Percentiles rank a stretch among this genome's conserved stretches.
Evolutionary conservation across 129 eudicot genomes (phyloP).

Genomic region (Pittosporum tobira): DNA sequence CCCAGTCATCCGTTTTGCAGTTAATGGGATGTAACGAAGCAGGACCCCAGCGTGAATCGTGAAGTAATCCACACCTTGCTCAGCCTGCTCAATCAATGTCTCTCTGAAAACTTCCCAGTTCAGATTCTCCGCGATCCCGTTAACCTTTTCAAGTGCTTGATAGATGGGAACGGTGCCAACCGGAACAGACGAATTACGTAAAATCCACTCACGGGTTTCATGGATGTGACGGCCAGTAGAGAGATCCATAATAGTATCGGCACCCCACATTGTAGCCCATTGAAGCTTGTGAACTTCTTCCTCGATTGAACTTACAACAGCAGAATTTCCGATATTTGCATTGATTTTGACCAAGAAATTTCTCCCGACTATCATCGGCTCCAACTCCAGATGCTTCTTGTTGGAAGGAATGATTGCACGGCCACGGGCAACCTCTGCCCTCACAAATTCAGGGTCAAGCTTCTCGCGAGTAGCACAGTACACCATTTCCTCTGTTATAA

Average conservation of each 20-base stretch:
- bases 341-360: slow-evolving; percentile 92
- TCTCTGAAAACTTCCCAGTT: slow-evolving; percentile 93
- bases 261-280: slow-evolving; percentile 99
- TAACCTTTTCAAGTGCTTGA: slow-evolving; percentile 90
- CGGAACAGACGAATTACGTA: slow-evolving; percentile 87
- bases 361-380: slow-evolving; percentile 96
- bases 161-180: slow-evolving; percentile 94
- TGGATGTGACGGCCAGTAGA: slow-evolving; percentile 98
- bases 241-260: slow-evolving; percentile 95
- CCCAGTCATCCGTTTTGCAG: slow-evolving; percentile 97
- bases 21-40: slow-evolving; percentile 81
- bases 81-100: slow-evolving; percentile 97
- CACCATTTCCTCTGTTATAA: slow-evolving; percentile 87
- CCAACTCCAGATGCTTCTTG: slow-evolving; percentile 81
- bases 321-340: slow-evolving; percentile 95
- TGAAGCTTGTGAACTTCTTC: slow-evolving; percentile 98
- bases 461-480: slow-evolving; percentile 94
- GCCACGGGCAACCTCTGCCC: slow-evolving; percentile 97
- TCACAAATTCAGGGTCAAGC: slow-evolving; percentile 88
- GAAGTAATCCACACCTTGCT: slow-evolving; percentile 96
- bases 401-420: slow-evolving; percentile 99
- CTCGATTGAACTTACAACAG: slow-evolving; percentile 91
- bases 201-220: slow-evolving; percentile 98
- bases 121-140: slow-evolving; percentile 84
- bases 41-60: slow-evolving; percentile 96